Conservation (phyloP, 2,329 filamentous ascomycete genomes). For the Dactylellina parvicollis region DNA sequence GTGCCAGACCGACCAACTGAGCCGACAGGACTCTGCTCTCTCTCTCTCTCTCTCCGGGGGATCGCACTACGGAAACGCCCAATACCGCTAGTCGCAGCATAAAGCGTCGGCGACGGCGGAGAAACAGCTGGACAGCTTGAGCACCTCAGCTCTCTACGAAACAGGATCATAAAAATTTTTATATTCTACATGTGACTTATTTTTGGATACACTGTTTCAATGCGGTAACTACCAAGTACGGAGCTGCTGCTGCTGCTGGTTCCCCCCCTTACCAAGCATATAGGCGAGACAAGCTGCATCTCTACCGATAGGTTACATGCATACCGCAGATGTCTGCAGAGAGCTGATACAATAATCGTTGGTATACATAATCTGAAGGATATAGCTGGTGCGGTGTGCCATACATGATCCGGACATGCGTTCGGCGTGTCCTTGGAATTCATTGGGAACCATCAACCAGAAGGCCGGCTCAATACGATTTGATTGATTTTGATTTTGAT, state of each 20-base stretch:
- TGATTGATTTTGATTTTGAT: too few species aligned
- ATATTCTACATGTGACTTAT: slow-evolving; percentile 27
- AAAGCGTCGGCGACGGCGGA: slow-evolving; percentile 4
- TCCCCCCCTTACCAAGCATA: slow-evolving; percentile 20
- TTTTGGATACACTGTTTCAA: slow-evolving; percentile 45
- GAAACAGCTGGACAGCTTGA: neutral
- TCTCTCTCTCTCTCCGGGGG: too few species aligned
- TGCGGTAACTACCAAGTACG: slow-evolving; percentile 12
- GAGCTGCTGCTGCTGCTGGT: neutral
- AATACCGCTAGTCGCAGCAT: slow-evolving; percentile 19
- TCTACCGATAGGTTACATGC: slow-evolving; percentile 46
- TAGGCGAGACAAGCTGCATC: slow-evolving; percentile 53
- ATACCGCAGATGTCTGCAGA: slow-evolving; percentile 22
- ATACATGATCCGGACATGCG: too few species aligned
- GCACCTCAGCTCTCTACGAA: neutral
- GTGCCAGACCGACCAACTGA: slow-evolving; percentile 1
- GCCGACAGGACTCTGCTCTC: slow-evolving; percentile 9
- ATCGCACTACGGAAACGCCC: slow-evolving; percentile 34
- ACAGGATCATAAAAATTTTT: slow-evolving; percentile 20
- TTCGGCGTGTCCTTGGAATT: slow-evolving; percentile 16
- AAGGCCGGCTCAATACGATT: slow-evolving; percentile 34
- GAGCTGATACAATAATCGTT: too few species aligned
- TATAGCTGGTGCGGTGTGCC: too few species aligned
- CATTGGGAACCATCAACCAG: slow-evolving; percentile 6
- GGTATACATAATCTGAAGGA: too few species aligned